Evolutionary conservation across 2,329 filamentous ascomycete species (phyloP).

Genomic region (Cercospora sesami): DNA sequence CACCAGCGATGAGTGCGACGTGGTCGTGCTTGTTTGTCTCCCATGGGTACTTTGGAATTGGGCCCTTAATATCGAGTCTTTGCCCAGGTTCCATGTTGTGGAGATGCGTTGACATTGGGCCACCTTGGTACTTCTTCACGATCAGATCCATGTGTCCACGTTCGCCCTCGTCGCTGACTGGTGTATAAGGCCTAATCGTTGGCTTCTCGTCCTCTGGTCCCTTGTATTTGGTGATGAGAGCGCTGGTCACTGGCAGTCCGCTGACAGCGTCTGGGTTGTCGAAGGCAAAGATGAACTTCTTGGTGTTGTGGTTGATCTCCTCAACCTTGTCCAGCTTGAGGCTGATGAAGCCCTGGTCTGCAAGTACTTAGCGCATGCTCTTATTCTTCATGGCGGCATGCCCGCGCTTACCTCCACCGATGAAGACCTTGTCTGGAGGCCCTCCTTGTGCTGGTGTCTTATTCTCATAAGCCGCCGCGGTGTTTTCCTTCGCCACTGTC

Average conservation of each 20-base stretch:
- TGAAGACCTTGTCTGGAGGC: constrained; percentile 60
- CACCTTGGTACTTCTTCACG: constrained; percentile 86
- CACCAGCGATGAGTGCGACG: constrained; percentile 83
- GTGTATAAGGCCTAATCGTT: constrained; percentile 88
- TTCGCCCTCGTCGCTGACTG: constrained; percentile 79
- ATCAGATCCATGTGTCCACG: constrained; percentile 83
- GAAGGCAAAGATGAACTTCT: constrained; percentile 84
- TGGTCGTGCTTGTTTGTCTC: constrained; percentile 87
- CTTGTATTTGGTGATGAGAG: constrained; percentile 89
- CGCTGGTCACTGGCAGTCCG: constrained; percentile 78
- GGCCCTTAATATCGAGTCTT: constrained; percentile 87
- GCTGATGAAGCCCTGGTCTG: constrained; percentile 80
- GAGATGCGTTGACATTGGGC: constrained; percentile 87
- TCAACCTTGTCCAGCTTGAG: constrained; percentile 78
- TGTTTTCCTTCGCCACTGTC: constrained; percentile 30
- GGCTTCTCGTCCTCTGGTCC: constrained; percentile 79
- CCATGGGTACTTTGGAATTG: constrained; percentile 92
- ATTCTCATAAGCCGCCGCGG: constrained; percentile 42
- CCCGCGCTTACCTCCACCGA: constrained; percentile 57
- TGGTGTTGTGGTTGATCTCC: constrained; percentile 88
- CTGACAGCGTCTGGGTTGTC: constrained; percentile 81
- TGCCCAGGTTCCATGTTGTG: constrained; percentile 81
- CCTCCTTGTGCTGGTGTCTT: constrained; percentile 39
- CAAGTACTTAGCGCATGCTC: background rate
- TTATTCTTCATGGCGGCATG: background rate